Conservation (phyloP, 2,329 filamentous ascomycete species). For the Fusarium odoratissimum region DNA sequence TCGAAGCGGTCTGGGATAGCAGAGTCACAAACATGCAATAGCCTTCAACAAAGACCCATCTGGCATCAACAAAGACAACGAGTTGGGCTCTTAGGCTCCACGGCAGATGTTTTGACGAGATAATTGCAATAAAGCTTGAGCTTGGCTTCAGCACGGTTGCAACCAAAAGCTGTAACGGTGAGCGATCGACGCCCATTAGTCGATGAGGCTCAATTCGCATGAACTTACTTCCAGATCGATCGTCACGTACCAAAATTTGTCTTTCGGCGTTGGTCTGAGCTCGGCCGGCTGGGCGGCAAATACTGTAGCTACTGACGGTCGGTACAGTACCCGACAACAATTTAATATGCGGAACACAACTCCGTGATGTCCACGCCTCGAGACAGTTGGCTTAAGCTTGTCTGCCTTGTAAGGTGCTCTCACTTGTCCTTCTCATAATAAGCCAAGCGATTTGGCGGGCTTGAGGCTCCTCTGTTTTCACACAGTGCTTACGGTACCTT, state of each 20-base stretch:
- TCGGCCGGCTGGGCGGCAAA: neutral
- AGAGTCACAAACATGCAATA: constrained; percentile 1
- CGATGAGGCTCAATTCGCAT: constrained; percentile 34
- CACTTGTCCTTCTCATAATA: constrained; percentile 13
- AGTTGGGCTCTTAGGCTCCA: constrained; percentile 24
- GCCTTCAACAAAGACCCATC: constrained; percentile 13
- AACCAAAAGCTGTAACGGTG: constrained; percentile 8
- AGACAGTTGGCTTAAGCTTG: neutral
- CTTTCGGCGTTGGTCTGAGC: constrained; percentile 12
- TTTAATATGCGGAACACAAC: constrained; percentile 16
- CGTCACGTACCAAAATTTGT: constrained; percentile 8
- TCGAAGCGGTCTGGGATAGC: constrained; percentile 27
- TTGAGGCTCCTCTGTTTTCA: constrained; percentile 10
- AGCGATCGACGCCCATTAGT: constrained; percentile 17
- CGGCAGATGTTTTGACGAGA: neutral
- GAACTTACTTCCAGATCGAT: constrained; percentile 31
- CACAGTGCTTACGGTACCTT: constrained; percentile 24
- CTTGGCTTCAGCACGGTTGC: constrained; percentile 35
- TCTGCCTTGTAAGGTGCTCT: constrained; percentile 10
- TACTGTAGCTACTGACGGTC: neutral
- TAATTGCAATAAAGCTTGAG: constrained; percentile 3
- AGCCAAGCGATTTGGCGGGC: constrained; percentile 5
- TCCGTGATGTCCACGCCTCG: constrained; percentile 5
- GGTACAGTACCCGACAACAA: constrained; percentile 10
- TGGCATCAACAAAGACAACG: constrained; percentile 25